Conservation (phyloP, 176 grass and related monocot species). For the Musa acuminata region DNA sequence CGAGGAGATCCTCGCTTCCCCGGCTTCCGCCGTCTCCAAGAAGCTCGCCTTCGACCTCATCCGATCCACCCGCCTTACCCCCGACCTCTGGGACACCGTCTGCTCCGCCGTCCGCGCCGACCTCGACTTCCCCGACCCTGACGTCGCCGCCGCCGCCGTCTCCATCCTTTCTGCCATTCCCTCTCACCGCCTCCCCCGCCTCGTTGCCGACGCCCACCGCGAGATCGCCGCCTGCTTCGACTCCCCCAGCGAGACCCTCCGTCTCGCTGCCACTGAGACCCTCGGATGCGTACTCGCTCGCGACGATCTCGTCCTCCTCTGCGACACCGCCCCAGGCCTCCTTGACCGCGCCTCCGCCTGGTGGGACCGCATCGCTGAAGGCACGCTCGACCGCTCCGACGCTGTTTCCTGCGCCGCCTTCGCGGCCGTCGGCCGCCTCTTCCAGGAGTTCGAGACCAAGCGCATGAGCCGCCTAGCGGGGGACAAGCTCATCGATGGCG, state of each 20-base stretch:
- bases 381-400: constrained; percentile 62
- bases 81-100: constrained; percentile 67
- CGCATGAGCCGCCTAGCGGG: constrained; percentile 87
- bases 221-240: constrained; percentile 22
- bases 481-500: constrained; percentile 89
- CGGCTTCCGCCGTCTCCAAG: constrained; percentile 78
- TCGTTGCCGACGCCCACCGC: constrained; percentile 57
- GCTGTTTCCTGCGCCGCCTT: constrained; percentile 61
- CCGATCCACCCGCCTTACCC: constrained; percentile 59
- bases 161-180: constrained; percentile 75
- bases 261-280: constrained; percentile 10
- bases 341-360: constrained; percentile 68
- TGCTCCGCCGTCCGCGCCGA: constrained; percentile 57
- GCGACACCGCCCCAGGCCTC: constrained; percentile 58
- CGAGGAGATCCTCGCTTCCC: constrained; percentile 75
- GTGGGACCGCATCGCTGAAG: constrained; percentile 69
- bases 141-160: constrained; percentile 72
- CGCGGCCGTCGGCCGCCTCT: constrained; percentile 63
- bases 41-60: constrained; percentile 90
- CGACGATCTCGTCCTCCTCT: constrained; percentile 43
- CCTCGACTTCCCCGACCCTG: constrained; percentile 86
- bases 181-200: constrained; percentile 60
- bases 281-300: constrained; percentile 19
- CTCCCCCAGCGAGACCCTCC: constrained; percentile 13
- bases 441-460: constrained; percentile 85